Base-by-base conservation (phyloP, 2,329 filamentous ascomycete genomes). In the Didymella glomerata region DNA sequence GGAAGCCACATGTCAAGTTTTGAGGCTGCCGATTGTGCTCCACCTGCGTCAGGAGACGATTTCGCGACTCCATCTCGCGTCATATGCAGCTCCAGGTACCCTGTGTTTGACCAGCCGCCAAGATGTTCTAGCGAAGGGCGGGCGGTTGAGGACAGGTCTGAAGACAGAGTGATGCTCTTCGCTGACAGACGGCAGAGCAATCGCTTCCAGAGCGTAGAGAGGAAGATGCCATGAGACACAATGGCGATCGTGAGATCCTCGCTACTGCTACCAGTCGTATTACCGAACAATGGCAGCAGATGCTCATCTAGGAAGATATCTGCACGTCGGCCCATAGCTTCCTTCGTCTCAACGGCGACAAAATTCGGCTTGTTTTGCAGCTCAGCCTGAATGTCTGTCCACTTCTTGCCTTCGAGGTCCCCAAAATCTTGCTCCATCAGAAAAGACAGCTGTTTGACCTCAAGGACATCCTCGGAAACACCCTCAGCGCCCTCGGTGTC, bases 201-300 rank as follows among this genome's bases (percentile, higher is more conserved):
- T 13, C 83, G 81, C 54, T 84, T 83, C 83, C 90, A 88, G 0
- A 97, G 76, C 30, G 86, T 83, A 2, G 86, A 86, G 2, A 97
- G 83, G 40, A 96, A 87, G 61, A 96, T 88, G 16, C 93, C 93
- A 70, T 97, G 93, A 2, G 93, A 90, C 3, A 96, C 90, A 14
- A 96, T 78, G 1, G 87, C 88, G 13, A 92, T 79, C 2, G 81
- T 78, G 7, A 75, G 69, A 11, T 81, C 74, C 16, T 59, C 27
- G 6, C 57, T 49, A 7, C 64, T 25, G 6, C 57, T 49, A 7
- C 64, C 48, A 2, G 64, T 60, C 0, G 73, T 64, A 11, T 75
- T 64, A 11, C 79, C 64, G 16, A 89, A 58, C 4, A 90, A 60
- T 10, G 88, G 88, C 5, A 85, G 65, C 0, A 97, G 77, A 68